A percentile compares a stretch with the other conserved stretches of the same genome.
Evolutionary conservation across 2,329 filamentous ascomycete genomes (phyloP).

Genomic region (Clonostachys rosea): DNA sequence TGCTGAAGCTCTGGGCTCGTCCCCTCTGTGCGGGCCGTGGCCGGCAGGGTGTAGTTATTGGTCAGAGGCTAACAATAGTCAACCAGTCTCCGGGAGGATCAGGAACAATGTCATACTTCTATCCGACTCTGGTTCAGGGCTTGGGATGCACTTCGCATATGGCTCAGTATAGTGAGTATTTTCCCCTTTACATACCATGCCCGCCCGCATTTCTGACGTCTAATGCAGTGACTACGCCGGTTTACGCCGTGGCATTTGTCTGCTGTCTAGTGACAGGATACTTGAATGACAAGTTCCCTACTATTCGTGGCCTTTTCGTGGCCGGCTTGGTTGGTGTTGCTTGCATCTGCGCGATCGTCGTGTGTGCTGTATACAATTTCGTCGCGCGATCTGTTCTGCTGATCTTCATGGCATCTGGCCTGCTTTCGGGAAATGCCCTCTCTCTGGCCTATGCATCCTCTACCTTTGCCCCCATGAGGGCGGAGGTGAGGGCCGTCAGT

Average conservation of each 20-base stretch:
- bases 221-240: slow-evolving; percentile 27
- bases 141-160: slow-evolving; percentile 18
- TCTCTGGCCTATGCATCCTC: slow-evolving; percentile 45
- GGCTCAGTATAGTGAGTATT: slow-evolving; percentile 17
- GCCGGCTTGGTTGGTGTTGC: slow-evolving; percentile 37
- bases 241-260: slow-evolving; percentile 48
- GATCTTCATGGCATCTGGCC: slow-evolving; percentile 48
- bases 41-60: not conserved
- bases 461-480: slow-evolving; percentile 42
- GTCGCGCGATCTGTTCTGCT: slow-evolving; percentile 46
- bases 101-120: slow-evolving; percentile 23
- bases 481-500: slow-evolving; percentile 39
- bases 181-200: not conserved
- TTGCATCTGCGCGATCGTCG: slow-evolving; percentile 28
- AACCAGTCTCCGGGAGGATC: slow-evolving; percentile 21
- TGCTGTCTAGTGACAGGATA: slow-evolving; percentile 38
- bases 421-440: slow-evolving; percentile 48
- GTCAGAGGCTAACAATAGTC: not conserved
- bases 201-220: not conserved
- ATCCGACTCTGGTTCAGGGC: slow-evolving; percentile 22
- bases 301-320: slow-evolving; percentile 40
- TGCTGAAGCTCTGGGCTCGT: too few relatives aligned
- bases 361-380: slow-evolving; percentile 45
- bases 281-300: slow-evolving; percentile 37
- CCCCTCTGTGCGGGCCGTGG: too few relatives aligned